These are phyloP conservation scores for Phytophthora pini DNA, from an alignment of 352 stramenopile species.

Conservation along the genomic window DNA sequence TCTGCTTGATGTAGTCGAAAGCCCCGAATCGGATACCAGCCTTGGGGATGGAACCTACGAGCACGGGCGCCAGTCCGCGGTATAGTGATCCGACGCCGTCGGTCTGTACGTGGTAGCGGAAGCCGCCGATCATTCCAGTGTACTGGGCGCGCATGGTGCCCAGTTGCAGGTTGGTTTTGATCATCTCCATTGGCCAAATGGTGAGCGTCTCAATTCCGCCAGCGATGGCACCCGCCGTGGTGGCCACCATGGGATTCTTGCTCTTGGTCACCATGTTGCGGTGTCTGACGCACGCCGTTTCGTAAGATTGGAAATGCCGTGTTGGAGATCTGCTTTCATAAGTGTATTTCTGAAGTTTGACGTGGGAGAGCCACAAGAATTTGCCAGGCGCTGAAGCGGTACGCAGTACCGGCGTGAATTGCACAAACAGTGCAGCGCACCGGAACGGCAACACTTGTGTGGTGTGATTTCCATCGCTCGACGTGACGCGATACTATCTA, in stretches of 20 bases:
- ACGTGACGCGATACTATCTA: no score
- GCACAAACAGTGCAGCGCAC: conserved; percentile 28
- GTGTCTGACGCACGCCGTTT: conserved; percentile 16
- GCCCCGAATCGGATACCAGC: conserved; percentile 96
- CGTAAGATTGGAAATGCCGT: conserved; percentile 25
- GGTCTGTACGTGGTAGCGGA: conserved; percentile 73
- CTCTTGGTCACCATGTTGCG: conserved; percentile 58
- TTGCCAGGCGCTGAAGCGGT: conserved; percentile 6
- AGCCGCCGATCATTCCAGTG: conserved; percentile 74
- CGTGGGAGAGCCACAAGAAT: conserved; percentile 38
- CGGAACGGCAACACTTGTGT: conserved; percentile 2
- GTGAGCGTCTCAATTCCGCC: conserved; percentile 88
- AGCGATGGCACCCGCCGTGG: conserved; percentile 86
- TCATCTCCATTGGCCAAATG: conserved; percentile 95
- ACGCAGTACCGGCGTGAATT: conserved; percentile 20
- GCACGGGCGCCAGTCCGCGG: conserved; percentile 92
- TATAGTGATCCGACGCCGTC: conserved; percentile 89
- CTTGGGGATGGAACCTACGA: conserved; percentile 96
- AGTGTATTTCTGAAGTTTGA: conserved; percentile 19
- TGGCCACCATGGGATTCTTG: conserved; percentile 84
- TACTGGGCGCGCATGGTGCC: conserved; percentile 83
- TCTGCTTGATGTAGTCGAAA: conserved; percentile 91
- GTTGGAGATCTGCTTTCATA: conserved; percentile 19
- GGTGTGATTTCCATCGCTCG: background rate
- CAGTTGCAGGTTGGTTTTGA: conserved; percentile 95